Evolutionary conservation across 2,329 filamentous ascomycete genomes (phyloP).

Genomic region (Pseudogymnoascus sp.): DNA sequence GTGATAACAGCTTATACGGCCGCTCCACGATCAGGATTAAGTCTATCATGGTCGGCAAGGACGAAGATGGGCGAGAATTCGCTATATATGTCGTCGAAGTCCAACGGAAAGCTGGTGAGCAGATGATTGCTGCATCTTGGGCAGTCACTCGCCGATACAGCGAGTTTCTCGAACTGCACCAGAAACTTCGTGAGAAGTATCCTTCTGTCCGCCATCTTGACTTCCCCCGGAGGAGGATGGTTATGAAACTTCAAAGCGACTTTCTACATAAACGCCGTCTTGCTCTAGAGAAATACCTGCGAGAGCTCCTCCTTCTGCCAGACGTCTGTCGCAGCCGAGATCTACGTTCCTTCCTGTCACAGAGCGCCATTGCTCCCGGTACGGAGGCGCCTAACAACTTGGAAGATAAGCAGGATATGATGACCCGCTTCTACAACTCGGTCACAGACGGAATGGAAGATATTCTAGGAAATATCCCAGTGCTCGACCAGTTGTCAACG

Average conservation of each 20-base stretch:
- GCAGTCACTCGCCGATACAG: conserved; percentile 87
- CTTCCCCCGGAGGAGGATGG: conserved; percentile 82
- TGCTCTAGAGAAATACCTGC: conserved; percentile 77
- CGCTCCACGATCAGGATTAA: conserved; percentile 85
- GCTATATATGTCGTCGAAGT: conserved; percentile 93
- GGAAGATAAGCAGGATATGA: conserved; percentile 73
- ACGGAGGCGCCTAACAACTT: conserved; percentile 44
- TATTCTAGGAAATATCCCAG: conserved; percentile 89
- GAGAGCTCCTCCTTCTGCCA: conserved; percentile 72
- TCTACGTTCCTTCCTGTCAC: conserved; percentile 83
- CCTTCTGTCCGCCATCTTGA: conserved; percentile 82
- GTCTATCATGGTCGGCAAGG: conserved; percentile 82
- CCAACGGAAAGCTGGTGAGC: conserved; percentile 78
- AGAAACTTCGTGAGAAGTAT: conserved; percentile 75
- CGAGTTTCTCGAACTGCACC: conserved; percentile 93
- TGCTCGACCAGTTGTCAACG: conserved; percentile 85
- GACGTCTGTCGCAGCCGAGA: conserved; percentile 93
- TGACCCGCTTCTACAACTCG: conserved; percentile 90
- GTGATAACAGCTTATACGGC: conserved; percentile 92
- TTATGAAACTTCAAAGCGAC: conserved; percentile 94
- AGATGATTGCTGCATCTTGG: conserved; percentile 96
- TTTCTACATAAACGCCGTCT: conserved; percentile 83
- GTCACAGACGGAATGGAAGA: conserved; percentile 98
- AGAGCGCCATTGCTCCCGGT: conserved; percentile 64
- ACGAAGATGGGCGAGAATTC: conserved; percentile 88